Evolutionary conservation across 2,329 filamentous ascomycete genomes (phyloP).

Genomic region (Trichoderma harzianum): DNA sequence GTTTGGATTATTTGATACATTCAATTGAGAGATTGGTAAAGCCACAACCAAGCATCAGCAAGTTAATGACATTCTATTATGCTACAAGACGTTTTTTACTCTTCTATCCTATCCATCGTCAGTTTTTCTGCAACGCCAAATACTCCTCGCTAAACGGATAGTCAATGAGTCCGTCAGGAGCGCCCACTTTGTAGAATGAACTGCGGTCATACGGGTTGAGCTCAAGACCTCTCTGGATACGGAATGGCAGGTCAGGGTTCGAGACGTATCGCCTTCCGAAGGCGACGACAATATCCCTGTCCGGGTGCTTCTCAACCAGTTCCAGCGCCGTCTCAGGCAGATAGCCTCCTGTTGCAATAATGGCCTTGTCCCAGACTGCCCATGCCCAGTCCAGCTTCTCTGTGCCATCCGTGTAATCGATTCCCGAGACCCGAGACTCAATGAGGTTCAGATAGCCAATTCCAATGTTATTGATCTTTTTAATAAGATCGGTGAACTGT

Average conservation of each 20-base stretch:
- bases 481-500: conserved; percentile 58
- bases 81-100: not conserved
- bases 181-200: conserved; percentile 28
- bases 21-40: not conserved
- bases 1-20: not conserved
- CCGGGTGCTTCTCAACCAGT: conserved; percentile 26
- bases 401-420: conserved; percentile 35
- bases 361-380: conserved; percentile 31
- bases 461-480: conserved; percentile 32
- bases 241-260: conserved; percentile 23
- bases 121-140: not conserved
- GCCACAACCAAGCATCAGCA: not conserved
- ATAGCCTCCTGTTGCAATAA: conserved; percentile 34
- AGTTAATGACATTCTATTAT: not conserved
- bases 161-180: conserved; percentile 18
- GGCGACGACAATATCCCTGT: conserved; percentile 29
- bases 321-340: conserved; percentile 24
- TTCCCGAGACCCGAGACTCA: conserved; percentile 52
- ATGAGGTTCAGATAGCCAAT: conserved; percentile 62
- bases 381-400: conserved; percentile 35
- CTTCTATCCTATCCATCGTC: not conserved
- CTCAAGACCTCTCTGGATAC: conserved; percentile 22
- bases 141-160: conserved; percentile 18
- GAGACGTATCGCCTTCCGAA: conserved; percentile 29
- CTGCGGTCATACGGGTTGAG: conserved; percentile 27